phyloP scores from a whole-genome alignment of 2,329 filamentous ascomycete species.

The Penicillium sp. region DNA sequence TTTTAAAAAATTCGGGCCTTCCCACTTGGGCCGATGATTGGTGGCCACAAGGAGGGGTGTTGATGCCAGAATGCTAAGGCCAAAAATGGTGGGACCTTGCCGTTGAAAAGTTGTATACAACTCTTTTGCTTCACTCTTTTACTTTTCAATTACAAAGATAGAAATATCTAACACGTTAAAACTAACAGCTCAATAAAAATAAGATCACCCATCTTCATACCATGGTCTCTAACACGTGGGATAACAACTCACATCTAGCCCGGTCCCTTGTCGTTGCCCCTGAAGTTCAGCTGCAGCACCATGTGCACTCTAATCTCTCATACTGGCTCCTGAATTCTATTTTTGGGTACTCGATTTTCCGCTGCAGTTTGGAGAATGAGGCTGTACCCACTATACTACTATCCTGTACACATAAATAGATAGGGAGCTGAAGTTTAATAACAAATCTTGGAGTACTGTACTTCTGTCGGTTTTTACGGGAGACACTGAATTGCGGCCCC shows the following conservation, averaged over 20 bases:
- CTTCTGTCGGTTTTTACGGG: no score
- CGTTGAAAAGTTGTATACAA: background rate
- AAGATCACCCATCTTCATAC: no score
- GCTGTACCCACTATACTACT: background rate
- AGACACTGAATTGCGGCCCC: background rate
- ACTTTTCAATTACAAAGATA: background rate
- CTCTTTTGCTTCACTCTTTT: background rate
- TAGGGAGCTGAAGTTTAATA: background rate
- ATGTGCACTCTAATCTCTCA: background rate
- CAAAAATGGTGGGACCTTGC: background rate
- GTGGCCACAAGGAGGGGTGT: constrained; percentile 10
- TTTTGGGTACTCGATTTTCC: no score
- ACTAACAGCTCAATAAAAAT: no score
- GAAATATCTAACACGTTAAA: no score
- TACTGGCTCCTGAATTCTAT: background rate
- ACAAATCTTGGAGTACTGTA: background rate
- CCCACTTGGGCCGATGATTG: constrained; percentile 7
- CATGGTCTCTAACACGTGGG: background rate
- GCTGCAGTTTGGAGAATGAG: background rate
- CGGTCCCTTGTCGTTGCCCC: background rate
- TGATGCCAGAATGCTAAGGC: constrained; percentile 4
- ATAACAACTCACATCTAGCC: background rate
- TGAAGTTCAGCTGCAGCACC: background rate
- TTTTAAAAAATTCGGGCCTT: constrained; percentile 38
- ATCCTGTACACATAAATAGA: background rate